Conservation (phyloP, 2,329 filamentous ascomycete genomes). For the Claviceps sp. region DNA sequence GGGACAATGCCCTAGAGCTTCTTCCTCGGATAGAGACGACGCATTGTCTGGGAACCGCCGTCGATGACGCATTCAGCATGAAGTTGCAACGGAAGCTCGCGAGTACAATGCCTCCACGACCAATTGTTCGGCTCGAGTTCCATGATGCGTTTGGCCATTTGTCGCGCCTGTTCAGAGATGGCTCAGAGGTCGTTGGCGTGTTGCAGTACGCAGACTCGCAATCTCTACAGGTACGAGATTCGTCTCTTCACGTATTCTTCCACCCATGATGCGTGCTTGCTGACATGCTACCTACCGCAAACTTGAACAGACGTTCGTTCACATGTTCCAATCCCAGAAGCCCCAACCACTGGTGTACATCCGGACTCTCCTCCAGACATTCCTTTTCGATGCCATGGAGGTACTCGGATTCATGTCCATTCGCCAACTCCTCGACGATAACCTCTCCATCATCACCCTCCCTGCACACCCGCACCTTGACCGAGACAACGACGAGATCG, state of each 20-base stretch:
- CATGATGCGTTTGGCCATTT: constrained; percentile 60
- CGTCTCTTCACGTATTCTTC: neutral
- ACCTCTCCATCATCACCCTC: constrained; percentile 65
- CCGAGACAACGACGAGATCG: constrained; percentile 60
- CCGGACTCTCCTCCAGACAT: constrained; percentile 62
- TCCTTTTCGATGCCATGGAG: constrained; percentile 60
- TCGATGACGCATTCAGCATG: constrained; percentile 72
- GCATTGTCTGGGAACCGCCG: constrained; percentile 46
- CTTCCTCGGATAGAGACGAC: constrained; percentile 46
- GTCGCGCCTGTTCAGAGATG: constrained; percentile 57
- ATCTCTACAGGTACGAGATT: constrained; percentile 48
- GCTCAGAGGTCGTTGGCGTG: constrained; percentile 52
- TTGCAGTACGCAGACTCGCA: constrained; percentile 55
- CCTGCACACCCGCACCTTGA: constrained; percentile 60
- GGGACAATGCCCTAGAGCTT: constrained; percentile 35
- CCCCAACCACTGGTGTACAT: constrained; percentile 77
- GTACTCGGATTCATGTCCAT: constrained; percentile 56
- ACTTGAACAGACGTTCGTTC: constrained; percentile 50
- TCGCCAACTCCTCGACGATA: constrained; percentile 64
- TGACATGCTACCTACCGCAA: neutral
- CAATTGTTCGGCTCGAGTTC: constrained; percentile 67
- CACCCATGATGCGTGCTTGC: too few relatives aligned
- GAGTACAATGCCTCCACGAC: constrained; percentile 84
- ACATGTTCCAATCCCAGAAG: constrained; percentile 61
- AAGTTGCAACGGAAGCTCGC: constrained; percentile 87